Base-by-base conservation (phyloP, 108 stramenopile genomes). In the Fistulifera pelliculosa region DNA sequence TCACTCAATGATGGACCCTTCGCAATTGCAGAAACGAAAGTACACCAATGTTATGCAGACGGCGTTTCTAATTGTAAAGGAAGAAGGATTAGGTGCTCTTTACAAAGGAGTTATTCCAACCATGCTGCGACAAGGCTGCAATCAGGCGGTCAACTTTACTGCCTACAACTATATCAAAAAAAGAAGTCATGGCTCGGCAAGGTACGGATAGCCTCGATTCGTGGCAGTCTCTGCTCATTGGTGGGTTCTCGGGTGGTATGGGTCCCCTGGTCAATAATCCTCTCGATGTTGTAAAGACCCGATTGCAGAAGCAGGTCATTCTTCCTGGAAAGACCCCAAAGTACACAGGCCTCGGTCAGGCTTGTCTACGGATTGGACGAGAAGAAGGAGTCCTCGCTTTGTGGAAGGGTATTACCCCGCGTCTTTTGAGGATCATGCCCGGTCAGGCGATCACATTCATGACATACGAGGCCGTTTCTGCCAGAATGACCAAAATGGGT, bases 101-200 rank as follows among this genome's bases (percentile, higher is more conserved):
- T 94, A 94, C 73, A 96, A 96, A 67, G 89, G 89, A 23, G 71
- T 91, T 1, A 82, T 95, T 6, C 97, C 97, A 28, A 98, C 97
- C 28, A 93, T 95, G 84, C 53, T 96, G 47, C 79, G 97, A 35
- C 97, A 98, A 71, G 97, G 97, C 8, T 93, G 90, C 76, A 98
- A 98, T 72, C 97, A 98, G 67, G 97, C 96, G 2, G 94, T 96
- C 50, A 98, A 98, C 65, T 98, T 98, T 64, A 95, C 95, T 2
- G 81, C 60, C 13, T 96, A 96, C 71, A 90, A 90, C 52, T 62
- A 62, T 28, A 70, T 90, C 65, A 96, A 96, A 70, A 60, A 76
- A 8, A 21, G 24, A 61, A 38, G 65, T 64, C 48, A 41, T 76
- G 65, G 38, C 60, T 39, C 45, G 45, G 56, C 68, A 67, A 60